Percentiles rank a stretch among this genome's conserved stretches.
Conservation (phyloP, 345 rosid genomes). For the Aurinia saxatilis region DNA sequence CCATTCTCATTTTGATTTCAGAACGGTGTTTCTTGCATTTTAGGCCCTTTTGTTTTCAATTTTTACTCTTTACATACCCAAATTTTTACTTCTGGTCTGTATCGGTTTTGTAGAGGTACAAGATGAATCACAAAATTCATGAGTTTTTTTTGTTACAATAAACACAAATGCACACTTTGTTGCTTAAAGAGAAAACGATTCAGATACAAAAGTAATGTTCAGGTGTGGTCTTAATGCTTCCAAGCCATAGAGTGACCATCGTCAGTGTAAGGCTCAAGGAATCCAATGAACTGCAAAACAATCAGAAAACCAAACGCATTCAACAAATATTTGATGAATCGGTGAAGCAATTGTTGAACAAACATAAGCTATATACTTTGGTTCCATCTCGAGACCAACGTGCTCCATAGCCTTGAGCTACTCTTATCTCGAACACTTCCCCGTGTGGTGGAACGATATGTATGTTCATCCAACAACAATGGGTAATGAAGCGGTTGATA, state of each 20-base stretch:
- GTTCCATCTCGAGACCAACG: conserved; percentile 70
- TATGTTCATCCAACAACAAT: conserved; percentile 62
- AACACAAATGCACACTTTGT: neutral
- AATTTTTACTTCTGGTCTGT: neutral
- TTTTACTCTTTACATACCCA: neutral
- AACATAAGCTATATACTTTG: conserved; percentile 39
- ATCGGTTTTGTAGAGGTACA: neutral
- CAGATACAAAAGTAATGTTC: neutral
- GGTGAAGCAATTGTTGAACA: neutral
- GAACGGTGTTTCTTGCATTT: neutral
- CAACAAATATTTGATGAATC: neutral
- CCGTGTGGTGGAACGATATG: conserved; percentile 62
- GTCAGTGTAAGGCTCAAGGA: conserved; percentile 71
- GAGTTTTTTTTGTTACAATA: neutral
- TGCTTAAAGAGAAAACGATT: neutral
- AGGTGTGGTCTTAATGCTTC: conserved; percentile 38
- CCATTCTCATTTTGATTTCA: neutral
- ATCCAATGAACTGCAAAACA: conserved; percentile 69
- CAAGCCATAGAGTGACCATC: conserved; percentile 69
- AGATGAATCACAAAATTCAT: neutral
- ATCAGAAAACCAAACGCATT: neutral
- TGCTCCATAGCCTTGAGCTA: conserved; percentile 60
- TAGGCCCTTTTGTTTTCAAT: neutral
- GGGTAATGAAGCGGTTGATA: conserved; percentile 30
- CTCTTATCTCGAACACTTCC: conserved; percentile 61